Evolutionary conservation across 805 yeast species (phyloP).

Genomic region (Teunomyces cretensis): DNA sequence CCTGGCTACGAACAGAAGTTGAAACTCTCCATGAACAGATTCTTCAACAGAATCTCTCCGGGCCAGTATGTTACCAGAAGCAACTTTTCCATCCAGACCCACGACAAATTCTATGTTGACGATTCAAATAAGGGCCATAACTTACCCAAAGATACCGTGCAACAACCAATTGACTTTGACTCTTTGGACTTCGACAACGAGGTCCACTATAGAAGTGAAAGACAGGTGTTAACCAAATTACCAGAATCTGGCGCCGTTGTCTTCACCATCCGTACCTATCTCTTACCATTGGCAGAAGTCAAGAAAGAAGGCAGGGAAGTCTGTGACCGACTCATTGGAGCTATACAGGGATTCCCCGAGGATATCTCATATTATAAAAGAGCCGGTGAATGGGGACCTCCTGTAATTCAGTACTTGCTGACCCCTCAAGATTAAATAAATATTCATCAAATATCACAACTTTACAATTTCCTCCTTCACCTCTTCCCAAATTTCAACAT

Average conservation of each 20-base stretch:
- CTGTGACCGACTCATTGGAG: constrained; percentile 55
- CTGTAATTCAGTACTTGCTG: constrained; percentile 35
- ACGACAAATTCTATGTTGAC: constrained; percentile 33
- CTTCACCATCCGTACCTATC: constrained; percentile 42
- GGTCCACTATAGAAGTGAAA: constrained; percentile 44
- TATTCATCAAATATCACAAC: constrained; percentile 14
- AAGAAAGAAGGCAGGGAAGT: constrained; percentile 34
- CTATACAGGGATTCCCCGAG: constrained; percentile 62
- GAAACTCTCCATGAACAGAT: constrained; percentile 41
- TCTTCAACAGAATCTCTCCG: constrained; percentile 33
- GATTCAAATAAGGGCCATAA: constrained; percentile 42
- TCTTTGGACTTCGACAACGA: constrained; percentile 37
- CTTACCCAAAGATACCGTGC: constrained; percentile 23
- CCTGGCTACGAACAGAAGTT: constrained; percentile 43
- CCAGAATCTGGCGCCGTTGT: constrained; percentile 39
- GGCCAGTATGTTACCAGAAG: constrained; percentile 41
- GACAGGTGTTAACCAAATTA: constrained; percentile 40
- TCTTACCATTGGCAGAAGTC: constrained; percentile 34
- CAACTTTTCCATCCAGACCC: constrained; percentile 43
- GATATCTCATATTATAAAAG: constrained; percentile 62
- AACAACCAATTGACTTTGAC: constrained; percentile 24
- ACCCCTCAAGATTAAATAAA: background rate
- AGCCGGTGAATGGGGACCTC: constrained; percentile 67
- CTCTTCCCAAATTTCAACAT: constrained; percentile 66
- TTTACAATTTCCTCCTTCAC: constrained; percentile 43